Conservation (phyloP, 2,329 filamentous ascomycete species). For the Hymenoscyphus fraxineus region DNA sequence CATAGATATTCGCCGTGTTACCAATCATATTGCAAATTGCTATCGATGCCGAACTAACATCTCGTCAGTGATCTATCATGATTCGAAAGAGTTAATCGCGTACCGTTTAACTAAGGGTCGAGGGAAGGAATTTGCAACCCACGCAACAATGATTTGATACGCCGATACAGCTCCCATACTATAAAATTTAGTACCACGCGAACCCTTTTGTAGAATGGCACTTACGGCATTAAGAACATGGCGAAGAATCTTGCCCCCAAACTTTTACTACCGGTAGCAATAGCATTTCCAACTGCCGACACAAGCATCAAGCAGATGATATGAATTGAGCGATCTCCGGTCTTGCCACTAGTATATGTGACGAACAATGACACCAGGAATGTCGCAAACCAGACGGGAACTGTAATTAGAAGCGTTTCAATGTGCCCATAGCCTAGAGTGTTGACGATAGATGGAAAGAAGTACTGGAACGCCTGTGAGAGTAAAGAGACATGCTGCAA, state of each 20-base stretch:
- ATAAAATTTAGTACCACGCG: neutral
- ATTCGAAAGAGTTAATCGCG: neutral
- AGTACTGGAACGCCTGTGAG: constrained; percentile 58
- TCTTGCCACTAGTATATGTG: constrained; percentile 52
- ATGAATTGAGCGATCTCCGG: constrained; percentile 53
- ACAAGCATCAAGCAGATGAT: constrained; percentile 51
- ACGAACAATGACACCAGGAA: constrained; percentile 52
- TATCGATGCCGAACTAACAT: constrained; percentile 17
- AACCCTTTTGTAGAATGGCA: constrained; percentile 17
- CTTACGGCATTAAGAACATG: constrained; percentile 52
- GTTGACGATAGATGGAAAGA: constrained; percentile 61
- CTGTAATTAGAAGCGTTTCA: constrained; percentile 54
- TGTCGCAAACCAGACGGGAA: constrained; percentile 54
- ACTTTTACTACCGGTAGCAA: constrained; percentile 49
- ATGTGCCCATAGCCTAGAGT: constrained; percentile 55
- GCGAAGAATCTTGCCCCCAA: constrained; percentile 55
- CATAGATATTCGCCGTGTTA: constrained; percentile 51
- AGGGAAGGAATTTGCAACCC: constrained; percentile 22
- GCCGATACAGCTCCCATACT: constrained; percentile 47
- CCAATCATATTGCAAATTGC: constrained; percentile 25
- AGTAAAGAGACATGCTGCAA: constrained; percentile 51
- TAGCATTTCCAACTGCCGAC: constrained; percentile 51
- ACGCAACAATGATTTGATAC: constrained; percentile 40
- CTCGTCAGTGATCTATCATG: neutral
- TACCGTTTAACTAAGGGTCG: constrained; percentile 23